Percentiles rank a stretch among this genome's conserved stretches.
phyloP scores from a whole-genome alignment of 2,329 filamentous ascomycete species.

The Ophiocordyceps sinensis region DNA sequence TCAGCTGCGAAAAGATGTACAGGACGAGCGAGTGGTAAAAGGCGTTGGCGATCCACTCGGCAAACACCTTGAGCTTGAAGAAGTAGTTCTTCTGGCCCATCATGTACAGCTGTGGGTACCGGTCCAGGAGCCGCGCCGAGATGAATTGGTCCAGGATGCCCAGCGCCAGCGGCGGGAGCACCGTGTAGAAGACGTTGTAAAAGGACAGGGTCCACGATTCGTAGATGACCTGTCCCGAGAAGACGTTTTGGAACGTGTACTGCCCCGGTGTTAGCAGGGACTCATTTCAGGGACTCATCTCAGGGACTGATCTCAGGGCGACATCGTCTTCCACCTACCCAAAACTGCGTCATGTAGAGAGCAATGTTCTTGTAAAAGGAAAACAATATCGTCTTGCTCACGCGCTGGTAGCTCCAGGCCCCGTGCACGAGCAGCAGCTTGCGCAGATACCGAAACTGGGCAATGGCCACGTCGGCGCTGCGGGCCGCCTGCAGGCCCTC shows the following conservation, averaged over 20 bases:
- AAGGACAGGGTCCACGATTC: conserved; percentile 99
- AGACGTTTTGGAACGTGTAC: conserved; percentile 97
- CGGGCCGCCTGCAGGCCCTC: conserved; percentile 94
- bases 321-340: no score
- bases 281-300: no score
- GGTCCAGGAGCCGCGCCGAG: conserved; percentile 79
- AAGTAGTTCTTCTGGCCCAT: conserved; percentile 87
- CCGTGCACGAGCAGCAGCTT: conserved; percentile 93
- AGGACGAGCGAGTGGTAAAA: conserved; percentile 91
- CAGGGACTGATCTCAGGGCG: no score
- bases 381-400: conserved; percentile 94
- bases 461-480: conserved; percentile 90
- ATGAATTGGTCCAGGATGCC: conserved; percentile 98
- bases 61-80: conserved; percentile 86
- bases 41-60: conserved; percentile 83
- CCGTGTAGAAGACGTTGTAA: conserved; percentile 98
- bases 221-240: conserved; percentile 95
- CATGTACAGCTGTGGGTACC: conserved; percentile 90
- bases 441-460: conserved; percentile 85
- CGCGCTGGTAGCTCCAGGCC: conserved; percentile 92
- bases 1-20: conserved; percentile 71
- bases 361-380: conserved; percentile 99
- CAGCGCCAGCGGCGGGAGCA: conserved; percentile 81
- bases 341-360: conserved; percentile 98
- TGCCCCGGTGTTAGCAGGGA: conserved; percentile 19